Base-by-base conservation (phyloP, 1,284 basidiomycete species). In the Entoloma clypeatum region DNA sequence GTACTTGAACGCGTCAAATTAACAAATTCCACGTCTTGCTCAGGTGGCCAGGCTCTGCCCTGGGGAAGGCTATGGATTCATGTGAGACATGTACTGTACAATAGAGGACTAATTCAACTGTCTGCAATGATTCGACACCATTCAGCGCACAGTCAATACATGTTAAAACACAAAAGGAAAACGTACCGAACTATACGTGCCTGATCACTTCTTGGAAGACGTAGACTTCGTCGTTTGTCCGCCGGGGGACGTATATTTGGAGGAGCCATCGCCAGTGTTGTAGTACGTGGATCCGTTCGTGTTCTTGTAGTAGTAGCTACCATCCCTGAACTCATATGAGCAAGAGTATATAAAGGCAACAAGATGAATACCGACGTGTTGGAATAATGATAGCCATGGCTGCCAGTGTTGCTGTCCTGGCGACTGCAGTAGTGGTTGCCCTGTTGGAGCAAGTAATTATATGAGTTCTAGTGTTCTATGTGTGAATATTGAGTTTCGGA, bases 291-390 rank as follows among this genome's bases (percentile, higher is more conserved):
- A 80, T 0, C 75, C 75, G 41, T 81, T 65, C 24, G 77, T 65
- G 63, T 81, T 81, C 43, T 49, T 52, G 59, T 81, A 81, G 50
- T 79, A 80, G 61, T 79, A 81, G 44, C 71, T 72, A 3, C 73
- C 75, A 43, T 81, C 49, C 18, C 75, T 78, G 49, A 10, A 27
- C 21, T 27, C 9, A 17, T 5, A 17, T 18, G 23, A 36, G 13
- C 16, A 16, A 30, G 19, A 14, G 10, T 11, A 17, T 28, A 10
- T 22, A 24, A 7, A 22, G 29, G 3, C 16, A 29, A 28, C 13
- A 17, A 25, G 4, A 41, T 19, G 5, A 19, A 8, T 17, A 60
- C 63, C 3, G 47, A 73, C 73, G 22, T 50, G 60, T 80, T 81
- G 7, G 77, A 79, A 49, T 81, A 81, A 47, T 80, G 79, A 42